Base-by-base conservation (phyloP, 352 stramenopile species). In the Blastocystis sp. region DNA sequence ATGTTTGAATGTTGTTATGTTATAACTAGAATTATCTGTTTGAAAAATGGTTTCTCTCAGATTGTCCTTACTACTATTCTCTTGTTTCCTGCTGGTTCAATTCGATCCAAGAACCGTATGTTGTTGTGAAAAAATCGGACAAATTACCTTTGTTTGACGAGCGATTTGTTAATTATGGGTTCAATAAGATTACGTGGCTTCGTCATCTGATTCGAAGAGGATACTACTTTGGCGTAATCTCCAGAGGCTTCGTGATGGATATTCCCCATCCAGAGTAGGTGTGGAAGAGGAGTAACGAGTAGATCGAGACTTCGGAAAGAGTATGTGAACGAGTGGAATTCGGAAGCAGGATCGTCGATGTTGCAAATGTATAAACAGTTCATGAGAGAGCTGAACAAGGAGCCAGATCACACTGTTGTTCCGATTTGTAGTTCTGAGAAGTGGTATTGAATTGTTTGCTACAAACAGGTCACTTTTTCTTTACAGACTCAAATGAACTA, bases 91-190 rank as follows among this genome's bases (percentile, higher is more conserved):
- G 55, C 55, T 79, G 47, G 55, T 79, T 66, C 26, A 79, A 79
- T 37, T 66, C 26, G 9, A 79, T 79, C 55, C 69, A 66, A 66
- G 47, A 79, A 29, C 47, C 50, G 26, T 79, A 79, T n/a, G 55
- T 79, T 26, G n/a, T 79, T 37, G 69, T 79, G 69, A 79, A 79
- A 45, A 26, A 41, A 7, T 66, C 69, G 20, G 37, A 1, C 2
- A 62, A n/a, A 15, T n/a, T 79, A 37, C 69, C 69, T 8, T 23
- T 45, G 29, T 79, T 79, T n/a, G 69, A 79, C 55, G 69, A 79
- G 39, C 69, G 69, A n/a, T 79, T 79, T 39, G 55, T 79, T 23
- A 79, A 79, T 62, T 79, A 79, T 45, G 69, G 69, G 7, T 66
- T 66, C 47, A 66, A 79, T 37, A 79, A 79, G 26, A 79, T 79